Evolutionary conservation across 768 basidiomycete species (phyloP), one percentile per base, ranked within the genome.

Genomic region (Nidula microcarpa): DNA sequence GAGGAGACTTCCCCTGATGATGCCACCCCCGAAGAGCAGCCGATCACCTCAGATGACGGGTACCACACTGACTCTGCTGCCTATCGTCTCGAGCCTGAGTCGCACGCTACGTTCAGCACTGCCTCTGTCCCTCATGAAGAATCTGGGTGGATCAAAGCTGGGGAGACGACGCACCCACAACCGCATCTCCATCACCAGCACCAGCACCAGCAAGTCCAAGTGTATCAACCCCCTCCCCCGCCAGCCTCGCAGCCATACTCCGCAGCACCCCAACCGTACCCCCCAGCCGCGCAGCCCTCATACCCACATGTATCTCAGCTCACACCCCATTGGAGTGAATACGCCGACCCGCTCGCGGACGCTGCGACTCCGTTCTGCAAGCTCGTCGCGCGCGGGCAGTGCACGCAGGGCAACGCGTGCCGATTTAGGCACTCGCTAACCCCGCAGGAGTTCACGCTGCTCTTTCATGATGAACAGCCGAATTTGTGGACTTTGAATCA

Each of bases 351-450:
- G 3, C 49, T 55, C 23, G 71, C 70, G 3, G 60, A 74, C 55
- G 53, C 64, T 3, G 57, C 58, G 9, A 52, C 63, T 18, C 59
- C 72, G 2, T 74, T 78, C 48, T 77, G 76, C 65, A 75, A 71
- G 60, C 66, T 65, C 33, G 66, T 69, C 52, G 69, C 74, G 3
- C 70, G 69, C 61, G 70, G 67, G 13, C 52, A 55, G 50, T 75
- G 76, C 55, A 53, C 53, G 6, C 60, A 61, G 16, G 68, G 68
- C 5, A 60, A 62, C n/a, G 54, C 59, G 10, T 76, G 75, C 54
- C 51, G 52, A 23, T 75, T 71, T 56, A 67, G 75, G 11, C 74
- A 76, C 59, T 72, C 71, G n/a, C 60, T 77, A 23, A 68, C 74
- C 1, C 54, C 66, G 33, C 63, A 67, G 33, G 74, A 77, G 52